Base-by-base conservation (phyloP, 306 rosid species). In the Lupinus albus region DNA sequence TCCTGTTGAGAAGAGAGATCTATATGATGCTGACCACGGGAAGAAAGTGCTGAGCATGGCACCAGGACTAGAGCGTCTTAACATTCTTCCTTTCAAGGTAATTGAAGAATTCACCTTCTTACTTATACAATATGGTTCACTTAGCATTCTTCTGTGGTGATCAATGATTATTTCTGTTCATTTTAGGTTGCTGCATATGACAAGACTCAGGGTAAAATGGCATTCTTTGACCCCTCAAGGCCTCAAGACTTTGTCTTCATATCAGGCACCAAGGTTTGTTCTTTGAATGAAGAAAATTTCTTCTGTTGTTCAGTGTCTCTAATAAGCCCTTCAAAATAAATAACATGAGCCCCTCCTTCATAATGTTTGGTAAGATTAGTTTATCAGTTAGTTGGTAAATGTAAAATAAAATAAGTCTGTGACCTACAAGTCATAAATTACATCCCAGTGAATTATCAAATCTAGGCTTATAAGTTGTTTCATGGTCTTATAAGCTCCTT, bases 31-130 rank as follows among this genome's bases (percentile, higher is more conserved):
- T 5, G 99, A 94, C 73, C 99, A 94, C 11, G 99, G 99, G 54
- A 94, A 94, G 83, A 86, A 86, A 85, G 97, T 94, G 2, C 59
- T 94, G 83, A 85, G 97, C 91, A 94, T 91, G 99, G 99, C 99
- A 25, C 99, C 96, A 21, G 99, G 99, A 64, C 79, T 94, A 7
- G 96, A 94, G 78, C 90, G 99, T 74, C 82, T 94, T 5, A 91
- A 91, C 82, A 94, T 94, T 61, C 99, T 94, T 81, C 99, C 99
- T 59, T 94, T 94, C 81, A 91, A 70, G 95, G 99, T 94, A 82
- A 59, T 55, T 59, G 38, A n/a, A 33, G 32, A 53, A n/a, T 12
- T 39, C 36, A 6, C 25, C 11, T 67, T 52, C 44, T 51, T 38
- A 8, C 56, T 50, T 6, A 32, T 50, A 17, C 16, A 6, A 20